Evolutionary conservation across 1,139 yeast species (phyloP).

Genomic region (Kluyveromyces marxianus): DNA sequence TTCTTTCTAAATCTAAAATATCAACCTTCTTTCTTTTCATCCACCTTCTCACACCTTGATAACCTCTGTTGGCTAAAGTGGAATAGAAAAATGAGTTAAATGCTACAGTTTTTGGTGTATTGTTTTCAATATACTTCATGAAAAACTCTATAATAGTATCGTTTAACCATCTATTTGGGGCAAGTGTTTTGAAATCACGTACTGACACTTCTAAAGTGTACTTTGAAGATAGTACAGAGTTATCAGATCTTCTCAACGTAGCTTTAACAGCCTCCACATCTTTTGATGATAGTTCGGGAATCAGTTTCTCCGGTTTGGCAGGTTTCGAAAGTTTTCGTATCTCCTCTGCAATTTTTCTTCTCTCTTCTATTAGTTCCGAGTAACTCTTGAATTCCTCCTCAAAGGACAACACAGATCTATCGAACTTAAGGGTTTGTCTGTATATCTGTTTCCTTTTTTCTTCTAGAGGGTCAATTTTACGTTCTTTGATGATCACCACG

Average conservation of each 20-base stretch:
- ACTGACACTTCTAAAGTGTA: constrained; percentile 54
- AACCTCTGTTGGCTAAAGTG: constrained; percentile 63
- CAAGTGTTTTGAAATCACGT: constrained; percentile 63
- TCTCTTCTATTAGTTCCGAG: constrained; percentile 36
- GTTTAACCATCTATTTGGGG: constrained; percentile 76
- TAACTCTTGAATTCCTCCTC: constrained; percentile 36
- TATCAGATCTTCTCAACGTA: constrained; percentile 33
- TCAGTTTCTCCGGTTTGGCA: constrained; percentile 15
- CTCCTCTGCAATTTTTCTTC: constrained; percentile 34
- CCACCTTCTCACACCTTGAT: constrained; percentile 81
- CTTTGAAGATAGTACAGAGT: constrained; percentile 34
- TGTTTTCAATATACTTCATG: constrained; percentile 45
- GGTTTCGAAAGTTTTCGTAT: constrained; percentile 28
- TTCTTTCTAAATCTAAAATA: constrained; percentile 52
- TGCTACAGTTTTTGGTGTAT: constrained; percentile 40
- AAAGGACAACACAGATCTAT: constrained; percentile 23
- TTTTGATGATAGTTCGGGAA: constrained; percentile 28
- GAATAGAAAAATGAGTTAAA: constrained; percentile 88
- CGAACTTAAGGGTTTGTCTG: constrained; percentile 19
- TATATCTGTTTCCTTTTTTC: constrained; percentile 18
- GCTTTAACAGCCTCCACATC: constrained; percentile 34
- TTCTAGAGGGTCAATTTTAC: constrained; percentile 18
- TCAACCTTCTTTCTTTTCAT: constrained; percentile 74
- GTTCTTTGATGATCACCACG: constrained; percentile 30
- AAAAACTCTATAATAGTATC: constrained; percentile 86